phyloP scores from a whole-genome alignment of 768 basidiomycete genomes.

The Rhizopogon vesiculosus region DNA sequence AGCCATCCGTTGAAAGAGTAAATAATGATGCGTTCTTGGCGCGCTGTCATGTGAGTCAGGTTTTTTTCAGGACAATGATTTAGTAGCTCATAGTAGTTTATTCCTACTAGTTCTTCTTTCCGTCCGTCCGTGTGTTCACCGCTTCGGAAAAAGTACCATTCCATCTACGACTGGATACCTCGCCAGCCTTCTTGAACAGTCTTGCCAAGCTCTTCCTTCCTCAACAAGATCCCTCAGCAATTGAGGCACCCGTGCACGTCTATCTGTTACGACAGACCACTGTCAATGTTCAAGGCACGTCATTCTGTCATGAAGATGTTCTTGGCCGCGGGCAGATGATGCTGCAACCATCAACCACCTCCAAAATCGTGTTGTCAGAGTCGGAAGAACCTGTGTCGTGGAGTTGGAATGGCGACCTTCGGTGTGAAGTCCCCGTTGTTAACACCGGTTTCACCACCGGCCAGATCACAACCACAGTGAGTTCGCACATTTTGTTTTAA shows the following conservation, averaged over 20 bases:
- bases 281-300: slow-evolving; percentile 25
- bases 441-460: slow-evolving; percentile 48
- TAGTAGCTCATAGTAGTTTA: background rate
- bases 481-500: slow-evolving; percentile 2
- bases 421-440: slow-evolving; percentile 31
- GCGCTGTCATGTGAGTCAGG: slow-evolving; percentile 24
- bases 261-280: slow-evolving; percentile 52
- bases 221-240: slow-evolving; percentile 10
- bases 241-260: slow-evolving; percentile 36
- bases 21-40: slow-evolving; percentile 11
- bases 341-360: slow-evolving; percentile 33
- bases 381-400: slow-evolving; percentile 31
- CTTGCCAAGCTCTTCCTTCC: slow-evolving; percentile 6
- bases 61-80: too few species aligned
- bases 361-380: slow-evolving; percentile 15
- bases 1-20: slow-evolving; percentile 2
- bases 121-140: slow-evolving; percentile 54
- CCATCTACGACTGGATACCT: slow-evolving; percentile 57
- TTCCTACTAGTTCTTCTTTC: slow-evolving; percentile 51
- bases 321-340: slow-evolving; percentile 46
- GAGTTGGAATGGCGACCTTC: slow-evolving; percentile 62
- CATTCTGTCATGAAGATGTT: slow-evolving; percentile 19
- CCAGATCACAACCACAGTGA: slow-evolving; percentile 47
- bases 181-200: slow-evolving; percentile 29
- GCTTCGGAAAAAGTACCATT: slow-evolving; percentile 57